Conservation (phyloP, 2,329 filamentous ascomycete genomes). For the Fusarium sp. region DNA sequence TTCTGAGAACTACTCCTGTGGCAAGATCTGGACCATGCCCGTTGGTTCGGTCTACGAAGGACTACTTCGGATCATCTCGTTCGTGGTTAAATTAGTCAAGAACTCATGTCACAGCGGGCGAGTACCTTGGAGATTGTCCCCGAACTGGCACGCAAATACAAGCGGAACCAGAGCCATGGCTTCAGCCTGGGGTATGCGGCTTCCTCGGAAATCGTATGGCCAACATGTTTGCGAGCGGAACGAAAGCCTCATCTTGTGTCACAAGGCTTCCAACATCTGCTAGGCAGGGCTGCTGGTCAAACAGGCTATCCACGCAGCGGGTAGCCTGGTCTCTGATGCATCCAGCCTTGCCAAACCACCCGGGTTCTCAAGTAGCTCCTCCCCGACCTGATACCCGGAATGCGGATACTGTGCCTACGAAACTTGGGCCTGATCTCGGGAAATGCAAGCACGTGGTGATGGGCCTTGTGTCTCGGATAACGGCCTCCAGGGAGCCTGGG, state of each 20-base stretch:
- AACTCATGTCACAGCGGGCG: not conserved
- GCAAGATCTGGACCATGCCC: not conserved
- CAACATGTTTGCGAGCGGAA: not conserved
- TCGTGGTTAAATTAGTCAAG: not conserved
- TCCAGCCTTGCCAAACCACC: not conserved
- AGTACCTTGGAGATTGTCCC: not conserved
- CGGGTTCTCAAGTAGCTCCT: not conserved
- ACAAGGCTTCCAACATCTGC: not conserved
- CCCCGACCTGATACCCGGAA: not conserved
- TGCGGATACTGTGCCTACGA: slow-evolving; percentile 46
- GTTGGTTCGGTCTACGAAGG: not conserved
- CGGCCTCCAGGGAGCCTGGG: slow-evolving; percentile 28
- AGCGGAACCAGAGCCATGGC: not conserved
- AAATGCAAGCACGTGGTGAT: slow-evolving; percentile 40
- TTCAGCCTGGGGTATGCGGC: not conserved
- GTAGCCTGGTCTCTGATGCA: not conserved
- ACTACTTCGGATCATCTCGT: not conserved
- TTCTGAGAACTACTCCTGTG: not conserved
- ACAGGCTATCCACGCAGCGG: not conserved
- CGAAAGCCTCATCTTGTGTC: not conserved
- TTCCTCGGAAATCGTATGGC: not conserved
- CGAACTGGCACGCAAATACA: not conserved
- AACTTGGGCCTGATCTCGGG: slow-evolving; percentile 44
- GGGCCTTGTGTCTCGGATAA: slow-evolving; percentile 30
- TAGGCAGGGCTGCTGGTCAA: not conserved